Base-by-base conservation (phyloP, 1,139 yeast genomes). In the Arxiozyma bovina region DNA sequence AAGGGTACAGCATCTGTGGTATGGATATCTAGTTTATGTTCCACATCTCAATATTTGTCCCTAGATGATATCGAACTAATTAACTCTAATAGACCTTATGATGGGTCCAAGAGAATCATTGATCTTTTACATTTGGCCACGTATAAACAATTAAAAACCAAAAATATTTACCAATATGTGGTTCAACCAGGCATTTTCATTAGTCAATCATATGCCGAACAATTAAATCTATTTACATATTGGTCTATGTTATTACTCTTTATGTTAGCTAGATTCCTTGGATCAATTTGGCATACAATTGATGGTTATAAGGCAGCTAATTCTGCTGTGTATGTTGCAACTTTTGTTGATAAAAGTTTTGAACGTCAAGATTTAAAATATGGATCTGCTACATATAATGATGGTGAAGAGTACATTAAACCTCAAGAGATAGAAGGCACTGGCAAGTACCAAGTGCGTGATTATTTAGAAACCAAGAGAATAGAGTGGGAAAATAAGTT, bases 101-200 rank as follows among this genome's bases (percentile, higher is more conserved):
- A 91, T 69, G 96, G 96, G 3, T 89, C 98, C 1, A 94, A 94
- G 30, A 75, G 96, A 63, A 74, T 87, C 59, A 82, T 91, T 45
- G 98, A 94, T 68, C 76, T 91, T 55, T 70, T 90, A 53, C 98
- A 93, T 69, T 70, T 78, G 51, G 91, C 88, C 4, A 80, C 89
- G 1, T 85, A 79, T 66, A 68, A 79, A 57, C 63, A 72, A 21
- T 71, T 87, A 61, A 62, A 71, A 42, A 62, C 77, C 12, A 64
- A 76, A 54, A 84, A 82, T 0, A 79, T 91, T 52, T 74, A 74
- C 48, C 91, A 87, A 64, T 87, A 86, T 70, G 74, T 91, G 50
- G 83, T 87, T 9, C 96, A 93, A 60, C 99, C 99, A 0, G 99
- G 99, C n/a, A 88, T 94, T 42, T 90, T 94, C 70, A 84, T 85